Conservation (phyloP, 1,139 yeast species). For the Kluyveromyces marxianus region DNA sequence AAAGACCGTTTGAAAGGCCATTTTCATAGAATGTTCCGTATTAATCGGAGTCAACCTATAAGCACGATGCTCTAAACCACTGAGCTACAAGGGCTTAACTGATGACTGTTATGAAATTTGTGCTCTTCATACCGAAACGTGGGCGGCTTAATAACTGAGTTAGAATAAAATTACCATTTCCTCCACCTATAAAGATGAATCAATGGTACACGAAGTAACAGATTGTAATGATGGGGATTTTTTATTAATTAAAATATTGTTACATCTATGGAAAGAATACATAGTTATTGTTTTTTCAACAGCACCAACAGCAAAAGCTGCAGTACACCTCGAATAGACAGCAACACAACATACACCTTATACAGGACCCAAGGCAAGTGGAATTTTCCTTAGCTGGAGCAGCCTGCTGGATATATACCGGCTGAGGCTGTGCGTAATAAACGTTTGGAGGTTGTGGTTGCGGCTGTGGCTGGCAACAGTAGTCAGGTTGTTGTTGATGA, state of each 20-base stretch:
- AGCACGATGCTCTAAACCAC: slow-evolving; percentile 47
- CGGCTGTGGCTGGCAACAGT: neutral
- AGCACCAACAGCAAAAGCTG: slow-evolving; percentile 12
- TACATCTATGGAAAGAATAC: no score
- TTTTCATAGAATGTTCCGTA: slow-evolving; percentile 23
- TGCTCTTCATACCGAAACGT: neutral
- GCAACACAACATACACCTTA: slow-evolving; percentile 33
- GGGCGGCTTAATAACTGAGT: no score
- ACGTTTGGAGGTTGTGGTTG: slow-evolving; percentile 3
- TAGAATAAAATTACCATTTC: no score
- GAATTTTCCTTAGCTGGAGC: slow-evolving; percentile 27
- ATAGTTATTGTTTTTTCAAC: no score
- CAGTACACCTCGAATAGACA: slow-evolving; percentile 32
- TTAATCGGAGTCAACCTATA: slow-evolving; percentile 34
- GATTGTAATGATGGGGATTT: no score
- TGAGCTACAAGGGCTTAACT: slow-evolving; percentile 42
- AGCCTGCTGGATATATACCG: slow-evolving; percentile 35
- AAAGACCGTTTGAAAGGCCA: slow-evolving; percentile 12
- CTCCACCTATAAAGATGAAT: no score
- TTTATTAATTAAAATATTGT: no score
- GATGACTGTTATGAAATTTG: slow-evolving; percentile 5
- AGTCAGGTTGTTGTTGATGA: neutral
- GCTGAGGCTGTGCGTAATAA: slow-evolving; percentile 34
- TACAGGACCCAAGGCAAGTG: slow-evolving; percentile 34
- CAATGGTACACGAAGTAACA: no score